phyloP scores from a whole-genome alignment of 2,329 filamentous ascomycete genomes.

The Coleophoma crateriformis region DNA sequence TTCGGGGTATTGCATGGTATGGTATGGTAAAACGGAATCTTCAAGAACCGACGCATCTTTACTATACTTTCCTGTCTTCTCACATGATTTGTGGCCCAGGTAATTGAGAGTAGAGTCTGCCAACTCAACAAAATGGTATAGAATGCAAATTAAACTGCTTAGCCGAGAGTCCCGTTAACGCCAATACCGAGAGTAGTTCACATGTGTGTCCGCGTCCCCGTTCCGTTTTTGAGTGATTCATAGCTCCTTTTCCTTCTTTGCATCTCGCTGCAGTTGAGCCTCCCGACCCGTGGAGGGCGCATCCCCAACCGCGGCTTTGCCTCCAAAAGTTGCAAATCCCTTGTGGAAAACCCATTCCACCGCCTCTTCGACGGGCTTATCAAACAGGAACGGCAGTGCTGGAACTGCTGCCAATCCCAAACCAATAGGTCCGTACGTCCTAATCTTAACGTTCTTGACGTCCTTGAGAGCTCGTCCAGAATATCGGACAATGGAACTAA shows the following conservation, averaged over 20 bases:
- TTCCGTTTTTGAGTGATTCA: not conserved
- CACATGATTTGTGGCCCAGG: no score
- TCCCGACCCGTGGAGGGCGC: slow-evolving; percentile 49
- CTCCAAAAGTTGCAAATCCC: slow-evolving; percentile 70
- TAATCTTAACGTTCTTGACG: slow-evolving; percentile 65
- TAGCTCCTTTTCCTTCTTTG: slow-evolving; percentile 2
- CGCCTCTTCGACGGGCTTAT: slow-evolving; percentile 86
- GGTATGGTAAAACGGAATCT: no score
- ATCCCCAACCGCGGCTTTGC: slow-evolving; percentile 47
- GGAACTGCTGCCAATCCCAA: slow-evolving; percentile 74
- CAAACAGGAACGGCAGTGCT: slow-evolving; percentile 78
- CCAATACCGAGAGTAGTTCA: not conserved
- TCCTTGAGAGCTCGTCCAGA: slow-evolving; percentile 82
- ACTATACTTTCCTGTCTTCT: no score
- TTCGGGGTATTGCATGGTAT: no score
- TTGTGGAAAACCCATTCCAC: slow-evolving; percentile 89
- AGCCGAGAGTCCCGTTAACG: not conserved
- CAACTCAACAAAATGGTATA: not conserved
- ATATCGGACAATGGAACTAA: slow-evolving; percentile 73
- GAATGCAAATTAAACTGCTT: not conserved
- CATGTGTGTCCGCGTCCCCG: not conserved
- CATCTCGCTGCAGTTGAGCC: slow-evolving; percentile 29
- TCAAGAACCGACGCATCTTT: no score
- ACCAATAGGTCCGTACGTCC: slow-evolving; percentile 89
- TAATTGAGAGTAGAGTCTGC: not conserved